These are phyloP conservation scores for Warburgia ugandensis DNA, from an alignment of 164 flowering plant genomes.

Conservation along the genomic window DNA sequence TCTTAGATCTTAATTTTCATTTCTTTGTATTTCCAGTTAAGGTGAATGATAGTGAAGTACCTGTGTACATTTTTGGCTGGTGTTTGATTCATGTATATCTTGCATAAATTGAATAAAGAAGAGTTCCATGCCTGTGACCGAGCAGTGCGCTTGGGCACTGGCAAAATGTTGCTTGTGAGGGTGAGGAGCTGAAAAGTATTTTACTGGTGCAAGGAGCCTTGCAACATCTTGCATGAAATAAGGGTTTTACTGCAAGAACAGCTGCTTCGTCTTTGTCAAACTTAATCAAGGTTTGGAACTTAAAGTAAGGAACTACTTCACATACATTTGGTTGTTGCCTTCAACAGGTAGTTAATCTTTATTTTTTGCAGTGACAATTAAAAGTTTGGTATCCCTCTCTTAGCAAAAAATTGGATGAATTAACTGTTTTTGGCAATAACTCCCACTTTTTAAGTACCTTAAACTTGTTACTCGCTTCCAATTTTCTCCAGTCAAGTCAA, in stretches of 20 bases:
- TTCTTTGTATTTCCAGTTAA: not conserved
- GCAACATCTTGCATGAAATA: conserved; percentile 76
- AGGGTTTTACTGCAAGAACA: conserved; percentile 89
- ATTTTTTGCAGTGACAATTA: no score
- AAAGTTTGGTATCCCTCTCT: no score
- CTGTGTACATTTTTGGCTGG: not conserved
- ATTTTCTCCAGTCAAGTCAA: no score
- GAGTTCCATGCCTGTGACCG: conserved; percentile 86
- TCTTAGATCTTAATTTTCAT: not conserved
- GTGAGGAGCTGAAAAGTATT: conserved; percentile 73
- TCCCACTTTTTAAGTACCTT: no score
- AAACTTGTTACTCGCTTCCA: no score
- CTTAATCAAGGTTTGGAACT: conserved; percentile 66
- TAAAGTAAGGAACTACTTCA: not conserved
- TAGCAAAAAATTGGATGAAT: no score
- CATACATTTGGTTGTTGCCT: not conserved
- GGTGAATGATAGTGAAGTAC: no score
- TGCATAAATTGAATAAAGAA: conserved; percentile 44
- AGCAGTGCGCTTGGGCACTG: conserved; percentile 99
- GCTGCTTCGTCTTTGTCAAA: conserved; percentile 99
- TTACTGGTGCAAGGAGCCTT: conserved; percentile 91
- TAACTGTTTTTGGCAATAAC: no score
- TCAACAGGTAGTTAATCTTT: no score
- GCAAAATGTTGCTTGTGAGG: conserved; percentile 99
- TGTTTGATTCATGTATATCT: conserved; percentile 7